Conservation (phyloP, 73 alveolate genomes). For the Diophrys appendiculata region DNA sequence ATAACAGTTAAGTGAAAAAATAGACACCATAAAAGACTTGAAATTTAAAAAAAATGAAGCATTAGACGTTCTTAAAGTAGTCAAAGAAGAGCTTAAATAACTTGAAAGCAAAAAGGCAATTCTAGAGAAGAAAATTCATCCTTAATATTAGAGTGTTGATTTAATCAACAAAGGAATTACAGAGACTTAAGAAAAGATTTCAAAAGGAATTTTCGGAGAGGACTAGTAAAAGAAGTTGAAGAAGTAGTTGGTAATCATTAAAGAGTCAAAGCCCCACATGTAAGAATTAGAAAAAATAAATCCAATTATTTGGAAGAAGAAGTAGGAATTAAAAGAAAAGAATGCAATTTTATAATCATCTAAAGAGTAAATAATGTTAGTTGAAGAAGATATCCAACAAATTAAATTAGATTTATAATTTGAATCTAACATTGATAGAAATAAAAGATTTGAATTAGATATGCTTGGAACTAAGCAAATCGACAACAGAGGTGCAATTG, state of each 20-base stretch:
- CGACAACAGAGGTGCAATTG: background rate
- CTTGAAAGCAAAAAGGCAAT: background rate
- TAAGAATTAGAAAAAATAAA: background rate
- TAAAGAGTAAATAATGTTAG: background rate
- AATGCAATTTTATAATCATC: background rate
- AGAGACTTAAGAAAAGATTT: background rate
- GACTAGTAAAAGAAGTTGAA: background rate
- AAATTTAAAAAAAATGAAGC: no score
- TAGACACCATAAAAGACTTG: background rate
- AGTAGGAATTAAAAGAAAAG: background rate
- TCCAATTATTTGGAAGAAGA: background rate
- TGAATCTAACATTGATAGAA: background rate
- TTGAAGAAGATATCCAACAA: background rate
- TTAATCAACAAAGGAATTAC: background rate
- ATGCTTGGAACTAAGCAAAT: background rate
- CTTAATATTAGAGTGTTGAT: background rate
- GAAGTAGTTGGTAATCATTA: background rate
- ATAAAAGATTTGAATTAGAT: background rate
- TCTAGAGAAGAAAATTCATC: background rate
- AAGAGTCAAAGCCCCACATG: background rate
- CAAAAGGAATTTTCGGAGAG: background rate
- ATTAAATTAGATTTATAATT: background rate
- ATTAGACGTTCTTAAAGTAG: background rate
- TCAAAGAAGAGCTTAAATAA: background rate
- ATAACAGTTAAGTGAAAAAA: background rate